Base-by-base conservation (phyloP, 257 asterid species). In the Nemophila menziesii region DNA sequence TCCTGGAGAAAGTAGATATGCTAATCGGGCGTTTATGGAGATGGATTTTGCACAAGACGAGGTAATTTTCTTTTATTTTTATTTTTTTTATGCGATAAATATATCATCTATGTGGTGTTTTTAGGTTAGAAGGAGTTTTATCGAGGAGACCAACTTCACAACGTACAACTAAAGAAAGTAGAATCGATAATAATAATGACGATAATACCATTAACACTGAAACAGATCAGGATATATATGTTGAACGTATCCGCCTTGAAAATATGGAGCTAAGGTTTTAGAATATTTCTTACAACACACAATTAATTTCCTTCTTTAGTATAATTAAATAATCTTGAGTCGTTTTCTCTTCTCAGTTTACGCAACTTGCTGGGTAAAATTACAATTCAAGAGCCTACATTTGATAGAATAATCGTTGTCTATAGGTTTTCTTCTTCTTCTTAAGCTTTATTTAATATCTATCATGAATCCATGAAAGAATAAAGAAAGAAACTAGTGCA, bases 381-480 rank as follows among this genome's bases (percentile, higher is more conserved):
- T 62, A 75, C 92, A 43, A 84, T 89, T 62, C 98, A 89, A 68
- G 96, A 89, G 56, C 98, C 98, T 29, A 84, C 98, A 22, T 84
- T 89, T 63, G 98, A 89, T 69, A 71, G 98, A 84, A 84, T 89
- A 58, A 89, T 84, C 47, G 96, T 89, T 61, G 76, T 89, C 57
- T 89, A 89, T 92, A 84, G 98, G 98, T 89, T 14, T 47, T 60
- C 60, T 51, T 39, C 46, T 54, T 33, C 36, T 16, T 44, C 27
- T 21, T 48, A 5, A 33, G 5, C 12, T 11, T n/a, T 33, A 17
- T 8, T 1, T 39, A 39, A 39, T 39, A 14, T 40, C 15, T 13
- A 17, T 51, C 13, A 17, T 15, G 5, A 20, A 43, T 45, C 36
- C 23, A 13, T 33, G 20, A 16, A 48, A 20, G 12, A 45, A 23